These are phyloP conservation scores for Saposhnikovia divaricata DNA, from an alignment of 129 eudicot species.

Conservation along the genomic window DNA sequence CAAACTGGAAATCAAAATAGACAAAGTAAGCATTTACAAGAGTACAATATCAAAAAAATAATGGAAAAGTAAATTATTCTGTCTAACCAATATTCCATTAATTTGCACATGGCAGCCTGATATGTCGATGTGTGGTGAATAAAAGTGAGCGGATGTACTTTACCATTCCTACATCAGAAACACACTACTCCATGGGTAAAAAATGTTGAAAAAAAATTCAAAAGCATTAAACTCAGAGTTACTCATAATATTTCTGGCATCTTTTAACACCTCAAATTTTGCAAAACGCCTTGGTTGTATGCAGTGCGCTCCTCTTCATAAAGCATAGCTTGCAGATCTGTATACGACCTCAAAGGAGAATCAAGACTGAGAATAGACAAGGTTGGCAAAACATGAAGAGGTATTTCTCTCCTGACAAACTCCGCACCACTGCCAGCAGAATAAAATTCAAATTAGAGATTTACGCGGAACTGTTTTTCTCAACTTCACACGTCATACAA, in stretches of 20 bases:
- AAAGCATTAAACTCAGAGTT: not conserved
- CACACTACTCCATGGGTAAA: constrained; percentile 4
- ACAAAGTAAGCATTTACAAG: constrained; percentile 9
- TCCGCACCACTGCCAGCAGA: constrained; percentile 84
- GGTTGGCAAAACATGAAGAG: constrained; percentile 76
- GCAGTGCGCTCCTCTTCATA: constrained; percentile 87
- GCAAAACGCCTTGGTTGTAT: constrained; percentile 64
- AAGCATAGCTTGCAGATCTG: constrained; percentile 65
- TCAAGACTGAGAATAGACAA: constrained; percentile 60
- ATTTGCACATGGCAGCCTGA: constrained; percentile 96
- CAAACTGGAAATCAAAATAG: constrained; percentile 46
- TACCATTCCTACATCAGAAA: constrained; percentile 60
- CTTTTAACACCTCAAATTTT: constrained; percentile 55
- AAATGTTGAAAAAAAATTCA: not conserved
- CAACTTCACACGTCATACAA: not conserved
- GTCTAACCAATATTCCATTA: constrained; percentile 92
- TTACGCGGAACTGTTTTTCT: not conserved
- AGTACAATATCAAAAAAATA: not conserved
- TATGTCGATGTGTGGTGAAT: constrained; percentile 95
- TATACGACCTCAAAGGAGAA: constrained; percentile 65
- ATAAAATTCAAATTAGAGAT: constrained; percentile 11
- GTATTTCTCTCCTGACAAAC: constrained; percentile 79
- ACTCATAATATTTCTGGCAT: not conserved
- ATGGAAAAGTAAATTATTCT: not conserved
- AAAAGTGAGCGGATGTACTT: constrained; percentile 84